Base-by-base conservation (phyloP, 192 early-diverging fungal genomes). In the Coemansia reversa region DNA sequence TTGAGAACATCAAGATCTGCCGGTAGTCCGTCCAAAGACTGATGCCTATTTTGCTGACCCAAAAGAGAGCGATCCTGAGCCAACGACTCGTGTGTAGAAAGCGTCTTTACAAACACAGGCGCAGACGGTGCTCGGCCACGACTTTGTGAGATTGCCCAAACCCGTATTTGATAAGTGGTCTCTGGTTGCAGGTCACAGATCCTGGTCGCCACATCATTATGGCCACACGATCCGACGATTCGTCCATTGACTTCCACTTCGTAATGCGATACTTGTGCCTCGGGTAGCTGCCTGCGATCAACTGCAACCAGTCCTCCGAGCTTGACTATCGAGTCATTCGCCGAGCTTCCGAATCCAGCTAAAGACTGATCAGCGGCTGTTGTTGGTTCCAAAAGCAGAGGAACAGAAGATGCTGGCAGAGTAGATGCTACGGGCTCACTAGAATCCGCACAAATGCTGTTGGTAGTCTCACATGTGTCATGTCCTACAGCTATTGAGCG, bases 231-330 rank as follows among this genome's bases (percentile, higher is more conserved):
- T 2, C 69, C 65, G 20, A 80, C 72, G 39, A 80, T 62, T 47
- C 57, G 67, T 4, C 77, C 69, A 61, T 80, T 66, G 27, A 75
- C 69, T 25, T 80, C 77, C 3, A 80, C 53, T 19, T 80, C 77
- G 56, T 75, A 80, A 28, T 28, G 19, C 6, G 51, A 11, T 18
- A 65, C 45, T 8, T 54, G 65, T 14, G 72, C 68, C 12, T 70
- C 72, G 7, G 61, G 65, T 4, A 71, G 61, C 50, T 23, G 18
- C 56, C 39, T 57, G 53, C 69, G 64, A 18, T 70, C 69, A 19
- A 70, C 48, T 32, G 60, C 51, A 23, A 64, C 0, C 3, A 70
- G 8, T 1, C 69, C 19, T 24, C 66, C 65, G 5, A 63, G 47
- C n/a, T 35, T 58, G 6, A 62, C 11, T 18, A 20, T 24, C 32